A percentile compares a stretch with the other conserved stretches of the same genome.
Evolutionary conservation across 2,329 filamentous ascomycete genomes (phyloP).

Genomic region (Meredithiella fracta): DNA sequence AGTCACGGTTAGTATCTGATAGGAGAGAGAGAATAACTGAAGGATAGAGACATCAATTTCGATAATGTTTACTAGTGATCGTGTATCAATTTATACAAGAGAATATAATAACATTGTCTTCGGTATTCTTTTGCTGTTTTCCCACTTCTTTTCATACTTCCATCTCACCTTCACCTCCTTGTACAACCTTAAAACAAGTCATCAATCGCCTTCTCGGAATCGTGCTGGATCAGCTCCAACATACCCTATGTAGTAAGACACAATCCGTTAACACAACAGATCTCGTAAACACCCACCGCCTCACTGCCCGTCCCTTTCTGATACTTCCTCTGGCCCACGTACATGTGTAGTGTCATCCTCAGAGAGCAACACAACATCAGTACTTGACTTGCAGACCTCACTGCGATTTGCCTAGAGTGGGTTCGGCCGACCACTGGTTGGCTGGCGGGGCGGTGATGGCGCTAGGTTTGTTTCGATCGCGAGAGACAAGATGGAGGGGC

Average conservation of each 20-base stretch:
- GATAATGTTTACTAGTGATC: no score
- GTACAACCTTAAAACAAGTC: conserved; percentile 51
- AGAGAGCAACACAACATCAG: neutral
- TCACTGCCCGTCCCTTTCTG: no score
- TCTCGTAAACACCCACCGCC: no score
- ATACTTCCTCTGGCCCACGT: no score
- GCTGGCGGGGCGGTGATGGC: neutral
- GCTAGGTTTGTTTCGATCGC: neutral
- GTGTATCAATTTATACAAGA: no score
- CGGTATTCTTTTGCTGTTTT: neutral
- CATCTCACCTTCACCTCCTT: neutral
- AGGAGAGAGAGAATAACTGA: no score
- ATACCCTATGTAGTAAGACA: conserved; percentile 49
- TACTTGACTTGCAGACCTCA: neutral
- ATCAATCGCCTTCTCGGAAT: conserved; percentile 80
- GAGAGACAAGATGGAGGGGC: neutral
- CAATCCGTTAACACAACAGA: neutral
- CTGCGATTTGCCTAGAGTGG: neutral
- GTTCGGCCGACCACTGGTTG: no score
- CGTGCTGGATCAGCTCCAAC: conserved; percentile 81
- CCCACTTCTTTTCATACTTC: neutral
- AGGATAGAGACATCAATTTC: no score
- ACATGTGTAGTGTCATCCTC: neutral
- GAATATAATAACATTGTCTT: neutral
- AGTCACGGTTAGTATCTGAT: no score